Percentiles rank a stretch among this genome's conserved stretches.
Conservation (phyloP, 2,329 filamentous ascomycete genomes). For the Diplodia scrobiculata region DNA sequence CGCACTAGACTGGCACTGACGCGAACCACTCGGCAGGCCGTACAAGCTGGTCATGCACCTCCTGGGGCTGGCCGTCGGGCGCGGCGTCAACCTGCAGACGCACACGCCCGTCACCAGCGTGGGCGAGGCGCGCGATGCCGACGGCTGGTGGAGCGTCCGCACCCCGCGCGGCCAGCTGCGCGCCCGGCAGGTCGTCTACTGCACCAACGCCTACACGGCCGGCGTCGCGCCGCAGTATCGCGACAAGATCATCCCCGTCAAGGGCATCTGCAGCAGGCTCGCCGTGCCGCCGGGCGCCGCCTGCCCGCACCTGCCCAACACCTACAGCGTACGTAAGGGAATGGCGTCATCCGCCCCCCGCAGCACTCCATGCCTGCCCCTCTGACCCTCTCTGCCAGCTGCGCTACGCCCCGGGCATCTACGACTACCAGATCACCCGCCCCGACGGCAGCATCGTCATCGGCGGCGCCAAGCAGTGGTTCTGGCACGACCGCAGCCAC, state of each 20-base stretch:
- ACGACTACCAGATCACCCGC: conserved; percentile 50
- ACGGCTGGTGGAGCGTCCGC: conserved; percentile 29
- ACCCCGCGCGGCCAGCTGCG: conserved; percentile 35
- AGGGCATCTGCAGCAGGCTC: conserved; percentile 37
- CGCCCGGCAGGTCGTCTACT: conserved; percentile 35
- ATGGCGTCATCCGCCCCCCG: background rate
- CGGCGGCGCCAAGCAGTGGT: conserved; percentile 48
- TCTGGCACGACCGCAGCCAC: conserved; percentile 38
- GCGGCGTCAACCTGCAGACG: conserved; percentile 37
- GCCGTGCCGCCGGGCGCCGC: conserved; percentile 11
- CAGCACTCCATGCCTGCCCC: background rate
- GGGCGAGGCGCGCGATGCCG: background rate
- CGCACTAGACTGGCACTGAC: conserved; percentile 5
- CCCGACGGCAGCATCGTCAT: conserved; percentile 52
- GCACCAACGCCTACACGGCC: conserved; percentile 39
- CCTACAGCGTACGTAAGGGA: conserved; percentile 35
- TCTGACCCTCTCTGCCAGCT: background rate
- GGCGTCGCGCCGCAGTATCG: conserved; percentile 40
- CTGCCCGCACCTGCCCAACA: conserved; percentile 35
- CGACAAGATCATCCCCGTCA: conserved; percentile 43
- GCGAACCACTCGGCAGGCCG: conserved; percentile 31
- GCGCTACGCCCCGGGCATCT: conserved; percentile 28
- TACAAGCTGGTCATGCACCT: conserved; percentile 39
- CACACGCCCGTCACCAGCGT: conserved; percentile 33
- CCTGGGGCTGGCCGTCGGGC: conserved; percentile 31